A percentile compares a stretch with the other conserved stretches of the same genome.
phyloP scores from a whole-genome alignment of 106 monocot species.

The Dioscorea dumetorum region DNA sequence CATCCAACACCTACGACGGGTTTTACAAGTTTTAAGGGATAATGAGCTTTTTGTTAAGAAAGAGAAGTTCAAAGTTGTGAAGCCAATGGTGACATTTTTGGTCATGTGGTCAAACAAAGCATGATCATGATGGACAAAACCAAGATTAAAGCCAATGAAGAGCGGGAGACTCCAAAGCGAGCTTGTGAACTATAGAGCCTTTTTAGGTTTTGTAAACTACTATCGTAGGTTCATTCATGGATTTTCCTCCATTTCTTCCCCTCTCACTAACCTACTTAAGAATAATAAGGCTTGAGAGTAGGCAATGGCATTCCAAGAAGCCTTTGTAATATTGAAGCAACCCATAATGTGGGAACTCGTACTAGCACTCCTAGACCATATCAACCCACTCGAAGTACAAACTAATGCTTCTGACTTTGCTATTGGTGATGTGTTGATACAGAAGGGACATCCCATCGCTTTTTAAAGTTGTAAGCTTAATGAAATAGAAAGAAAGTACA shows the following conservation, averaged over 20 bases:
- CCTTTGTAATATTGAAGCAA: too few species aligned
- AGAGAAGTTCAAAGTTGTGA: background rate
- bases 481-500: too few species aligned
- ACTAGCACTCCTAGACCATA: background rate
- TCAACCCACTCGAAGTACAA: background rate
- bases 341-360: background rate
- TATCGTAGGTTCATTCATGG: constrained; percentile 1
- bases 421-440: background rate
- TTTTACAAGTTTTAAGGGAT: background rate
- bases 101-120: background rate
- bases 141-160: background rate
- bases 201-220: background rate
- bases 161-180: background rate
- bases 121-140: background rate
- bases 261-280: background rate
- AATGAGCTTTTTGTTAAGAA: constrained; percentile 5
- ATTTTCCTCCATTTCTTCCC: background rate
- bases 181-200: background rate
- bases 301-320: too few species aligned
- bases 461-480: background rate
- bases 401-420: background rate
- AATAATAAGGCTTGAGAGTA: too few species aligned
- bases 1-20: background rate
- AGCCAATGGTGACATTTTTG: background rate
- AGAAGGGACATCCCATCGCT: background rate